These are phyloP conservation scores for Boletus pseudopeckii DNA, from an alignment of 768 basidiomycete genomes.

Conservation along the genomic window DNA sequence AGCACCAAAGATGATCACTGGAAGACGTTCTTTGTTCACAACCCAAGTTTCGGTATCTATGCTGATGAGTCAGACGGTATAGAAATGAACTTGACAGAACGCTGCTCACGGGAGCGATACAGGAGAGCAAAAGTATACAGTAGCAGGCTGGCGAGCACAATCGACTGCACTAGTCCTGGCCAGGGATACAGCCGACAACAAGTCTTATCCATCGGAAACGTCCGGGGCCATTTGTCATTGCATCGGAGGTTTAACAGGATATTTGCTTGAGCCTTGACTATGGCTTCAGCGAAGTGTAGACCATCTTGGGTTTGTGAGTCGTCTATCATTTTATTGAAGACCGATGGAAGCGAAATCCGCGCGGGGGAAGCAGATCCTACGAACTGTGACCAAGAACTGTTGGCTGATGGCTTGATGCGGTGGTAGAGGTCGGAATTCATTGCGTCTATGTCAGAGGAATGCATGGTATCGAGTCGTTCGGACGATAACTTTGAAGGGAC, in stretches of 20 bases:
- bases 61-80: slow-evolving; percentile 11
- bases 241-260: slow-evolving; percentile 79
- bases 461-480: slow-evolving; percentile 66
- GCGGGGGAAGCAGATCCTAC: slow-evolving; percentile 17
- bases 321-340: slow-evolving; percentile 79
- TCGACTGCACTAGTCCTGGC: slow-evolving; percentile 53
- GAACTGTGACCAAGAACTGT: slow-evolving; percentile 31
- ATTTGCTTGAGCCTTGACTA: slow-evolving; percentile 69
- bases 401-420: slow-evolving; percentile 46
- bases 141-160: slow-evolving; percentile 47
- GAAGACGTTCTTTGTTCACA: slow-evolving; percentile 20
- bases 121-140: slow-evolving; percentile 50
- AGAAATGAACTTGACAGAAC: slow-evolving; percentile 1
- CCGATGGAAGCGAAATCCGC: slow-evolving; percentile 62
- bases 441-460: slow-evolving; percentile 75
- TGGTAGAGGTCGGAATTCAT: slow-evolving; percentile 88
- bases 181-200: slow-evolving; percentile 78
- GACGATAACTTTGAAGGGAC: slow-evolving; percentile 61
- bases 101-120: slow-evolving; percentile 34
- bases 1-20: slow-evolving; percentile 62
- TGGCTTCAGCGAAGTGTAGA: slow-evolving; percentile 66
- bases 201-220: slow-evolving; percentile 67
- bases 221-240: slow-evolving; percentile 64
- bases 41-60: slow-evolving; percentile 19
- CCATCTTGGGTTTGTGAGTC: slow-evolving; percentile 78